Conservation (phyloP, 73 alveolate species). For the Paramecium octaurelia region DNA sequence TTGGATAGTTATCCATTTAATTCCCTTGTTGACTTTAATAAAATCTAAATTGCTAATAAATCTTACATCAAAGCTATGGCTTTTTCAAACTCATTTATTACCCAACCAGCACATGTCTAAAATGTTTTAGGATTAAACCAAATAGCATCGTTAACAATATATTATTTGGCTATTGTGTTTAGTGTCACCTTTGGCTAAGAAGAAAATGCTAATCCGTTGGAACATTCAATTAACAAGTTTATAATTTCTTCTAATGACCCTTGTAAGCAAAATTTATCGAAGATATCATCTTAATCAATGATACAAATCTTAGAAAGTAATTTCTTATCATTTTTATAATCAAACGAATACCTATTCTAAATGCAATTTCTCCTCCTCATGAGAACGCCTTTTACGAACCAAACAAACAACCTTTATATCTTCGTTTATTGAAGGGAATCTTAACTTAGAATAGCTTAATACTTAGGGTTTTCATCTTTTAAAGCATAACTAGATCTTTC, state of each 20-base stretch:
- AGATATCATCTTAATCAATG: slow-evolving; percentile 1
- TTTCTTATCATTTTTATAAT: background rate
- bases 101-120: slow-evolving; percentile 44
- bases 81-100: slow-evolving; percentile 29
- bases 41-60: background rate
- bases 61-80: background rate
- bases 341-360: background rate
- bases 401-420: background rate
- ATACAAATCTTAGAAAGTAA: background rate
- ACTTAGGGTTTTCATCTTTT: background rate
- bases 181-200: background rate
- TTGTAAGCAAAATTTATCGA: background rate
- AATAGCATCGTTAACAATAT: slow-evolving; percentile 1
- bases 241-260: slow-evolving; percentile 29
- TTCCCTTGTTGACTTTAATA: background rate
- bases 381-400: background rate
- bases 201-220: slow-evolving; percentile 44
- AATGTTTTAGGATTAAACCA: slow-evolving; percentile 47
- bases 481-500: slow-evolving; percentile 23
- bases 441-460: background rate
- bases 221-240: slow-evolving; percentile 24
- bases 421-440: slow-evolving; percentile 12
- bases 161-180: background rate
- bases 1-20: background rate
- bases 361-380: slow-evolving; percentile 16